Base-by-base conservation (phyloP, 495 filamentous ascomycete genomes). In the Podospora pseudoanserina region DNA sequence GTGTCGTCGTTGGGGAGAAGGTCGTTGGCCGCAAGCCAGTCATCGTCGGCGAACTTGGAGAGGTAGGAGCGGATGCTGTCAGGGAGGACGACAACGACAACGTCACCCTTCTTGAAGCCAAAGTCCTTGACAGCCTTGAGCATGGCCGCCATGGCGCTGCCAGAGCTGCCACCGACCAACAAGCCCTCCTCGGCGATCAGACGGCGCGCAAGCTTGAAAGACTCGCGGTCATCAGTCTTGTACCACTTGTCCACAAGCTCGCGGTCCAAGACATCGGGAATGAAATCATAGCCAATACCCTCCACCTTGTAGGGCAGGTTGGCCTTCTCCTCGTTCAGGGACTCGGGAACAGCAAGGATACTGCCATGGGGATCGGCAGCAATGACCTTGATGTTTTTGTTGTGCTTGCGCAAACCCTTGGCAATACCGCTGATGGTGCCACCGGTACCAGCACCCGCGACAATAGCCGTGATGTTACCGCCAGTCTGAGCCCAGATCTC, bases 41-140 rank as follows among this genome's bases (percentile, higher is more conserved):
- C 93, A 75, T 99, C 95, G 74, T 99, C 96, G 70, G 93, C 91
- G 75, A 99, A 99, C 84, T 99, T 99, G 79, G 90, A 93, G n/a
- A 99, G 87, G 76, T 99, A 99, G 76, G 92, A 96, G 71, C 95
- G 86, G 71, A 99, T 97, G 79, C 93, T 97, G 77, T 99, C 95
- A 0, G 95, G 96, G 39, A 97, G 81, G 34, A 99, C 83, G 16
- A 97, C 92, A 18, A 99, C 95, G 0, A 98, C 87, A 15, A 92
- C 86, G 73, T 97, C 92, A 54, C 87, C 88, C 77, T 91, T 91
- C 67, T 85, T 81, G 63, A 96, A 84, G 6, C 83, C 84, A 54
- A 91, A 76, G 64, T 96, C 94, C 79, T 91, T 89, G 27, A 91
- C 88, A 9, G 90, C 91, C 64, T 88, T 87, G 18, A 94, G 82